Conservation (phyloP, 371 early-diverging fungal genomes). For the Circinella umbellata region DNA sequence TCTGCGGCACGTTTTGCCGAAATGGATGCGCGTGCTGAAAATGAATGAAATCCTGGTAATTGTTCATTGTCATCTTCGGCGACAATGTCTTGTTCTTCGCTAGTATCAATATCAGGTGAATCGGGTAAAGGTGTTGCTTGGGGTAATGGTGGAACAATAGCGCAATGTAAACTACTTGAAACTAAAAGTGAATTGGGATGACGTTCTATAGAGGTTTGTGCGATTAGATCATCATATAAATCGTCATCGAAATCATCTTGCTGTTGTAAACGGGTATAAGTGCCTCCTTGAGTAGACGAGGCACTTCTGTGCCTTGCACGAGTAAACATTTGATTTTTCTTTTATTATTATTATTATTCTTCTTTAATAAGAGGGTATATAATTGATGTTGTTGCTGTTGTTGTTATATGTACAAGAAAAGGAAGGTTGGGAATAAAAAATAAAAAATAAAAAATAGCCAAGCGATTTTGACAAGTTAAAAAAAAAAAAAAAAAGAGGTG, state of each 20-base stretch:
- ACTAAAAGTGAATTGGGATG: conserved; percentile 47
- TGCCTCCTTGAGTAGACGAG: conserved; percentile 17
- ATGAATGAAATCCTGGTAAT: conserved; percentile 13
- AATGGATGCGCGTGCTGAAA: conserved; percentile 32
- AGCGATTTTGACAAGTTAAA: conserved; percentile 3
- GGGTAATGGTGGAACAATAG: conserved; percentile 33
- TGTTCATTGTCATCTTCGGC: conserved; percentile 11
- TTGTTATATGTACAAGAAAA: background rate
- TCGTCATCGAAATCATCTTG: conserved; percentile 46
- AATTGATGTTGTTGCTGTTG: background rate
- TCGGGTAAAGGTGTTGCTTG: conserved; percentile 15
- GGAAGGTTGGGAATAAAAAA: background rate
- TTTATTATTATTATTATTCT: too few relatives aligned
- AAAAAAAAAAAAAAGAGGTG: background rate
- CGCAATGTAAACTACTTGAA: conserved; percentile 30
- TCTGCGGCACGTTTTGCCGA: conserved; percentile 29
- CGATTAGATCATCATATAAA: conserved; percentile 24
- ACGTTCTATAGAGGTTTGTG: conserved; percentile 23
- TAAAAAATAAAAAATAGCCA: background rate
- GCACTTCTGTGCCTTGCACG: conserved; percentile 23
- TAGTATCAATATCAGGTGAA: conserved; percentile 1
- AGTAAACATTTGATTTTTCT: conserved; percentile 25
- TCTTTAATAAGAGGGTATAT: too few relatives aligned
- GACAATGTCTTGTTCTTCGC: too few relatives aligned
- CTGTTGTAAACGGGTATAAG: conserved; percentile 39